Base-by-base conservation (phyloP, 2,329 filamentous ascomycete genomes). In the Phyllosticta capitalensis region DNA sequence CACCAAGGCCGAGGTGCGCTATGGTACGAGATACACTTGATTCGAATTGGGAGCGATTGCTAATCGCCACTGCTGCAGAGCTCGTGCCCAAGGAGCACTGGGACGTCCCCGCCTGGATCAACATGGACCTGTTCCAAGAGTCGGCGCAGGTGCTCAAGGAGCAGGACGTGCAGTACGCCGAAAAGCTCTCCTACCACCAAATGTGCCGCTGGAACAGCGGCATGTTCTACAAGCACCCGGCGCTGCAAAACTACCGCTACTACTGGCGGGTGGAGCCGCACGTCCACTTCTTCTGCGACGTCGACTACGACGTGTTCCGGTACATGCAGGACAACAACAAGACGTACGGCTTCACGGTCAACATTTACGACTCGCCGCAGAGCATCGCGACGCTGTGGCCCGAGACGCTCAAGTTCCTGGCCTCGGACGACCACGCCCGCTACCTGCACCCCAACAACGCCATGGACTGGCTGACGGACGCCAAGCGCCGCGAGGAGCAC, bases 201-300 rank as follows among this genome's bases (percentile, higher is more conserved):
- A 99, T 99, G 94, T 99, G 94, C 72, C 86, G 94, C 60, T 99
- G 94, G 94, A 99, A 99, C 78, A 95, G 89, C 69, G 94, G 94
- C 69, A 81, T 97, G 74, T 99, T 99, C 80, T 96, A 96, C 80
- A 91, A 94, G 71, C 94, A 99, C 74, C 90, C 91, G 0, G 92
- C 91, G 0, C 83, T 99, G 60, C 79, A 85, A 64, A 76, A 94
- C 67, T 84, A 83, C 64, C 89, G 90, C 66, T 99, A 90, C 80
- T 99, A 99, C 80, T 99, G 94, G 94, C 89, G 94, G 61, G 94
- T 99, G 54, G 94, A 99, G 73, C 94, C 94, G 56, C 96, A 97
- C 65, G 94, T 99, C 51, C 91, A 96, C 75, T 99, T 97, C 81
- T 99, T 96, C 82, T 99, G 94, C 80, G 90, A 97, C 68, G 81